Conservation (phyloP, 2,329 filamentous ascomycete species). For the Colletotrichum navitas region DNA sequence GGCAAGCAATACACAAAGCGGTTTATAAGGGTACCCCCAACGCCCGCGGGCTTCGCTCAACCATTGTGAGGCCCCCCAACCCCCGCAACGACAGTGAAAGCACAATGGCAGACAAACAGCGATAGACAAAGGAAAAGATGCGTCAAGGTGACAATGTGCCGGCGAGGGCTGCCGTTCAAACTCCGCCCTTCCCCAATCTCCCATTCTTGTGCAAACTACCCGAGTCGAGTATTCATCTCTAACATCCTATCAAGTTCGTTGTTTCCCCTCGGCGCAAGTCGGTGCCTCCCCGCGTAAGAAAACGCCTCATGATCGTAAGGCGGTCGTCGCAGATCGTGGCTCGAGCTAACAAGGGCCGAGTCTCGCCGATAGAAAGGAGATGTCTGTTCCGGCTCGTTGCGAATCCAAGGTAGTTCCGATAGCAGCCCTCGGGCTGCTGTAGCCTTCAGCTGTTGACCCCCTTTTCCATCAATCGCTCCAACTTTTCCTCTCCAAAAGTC, state of each 20-base stretch:
- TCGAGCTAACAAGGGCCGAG: conserved; percentile 20
- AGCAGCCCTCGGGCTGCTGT: conserved; percentile 26
- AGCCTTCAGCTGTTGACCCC: conserved; percentile 25
- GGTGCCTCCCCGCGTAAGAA: conserved; percentile 24
- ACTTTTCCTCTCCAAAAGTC: conserved; percentile 41
- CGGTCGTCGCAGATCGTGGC: conserved; percentile 36
- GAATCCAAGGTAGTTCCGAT: conserved; percentile 31
- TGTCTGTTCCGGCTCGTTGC: conserved; percentile 27
- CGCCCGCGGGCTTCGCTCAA: conserved; percentile 32
- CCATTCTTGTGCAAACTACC: conserved; percentile 42
- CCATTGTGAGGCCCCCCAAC: conserved; percentile 22
- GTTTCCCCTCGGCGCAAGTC: conserved; percentile 10
- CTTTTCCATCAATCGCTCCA: conserved; percentile 26
- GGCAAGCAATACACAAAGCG: conserved; percentile 42
- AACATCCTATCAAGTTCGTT: conserved; percentile 10
- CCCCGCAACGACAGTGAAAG: conserved; percentile 30
- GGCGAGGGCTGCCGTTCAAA: conserved; percentile 35
- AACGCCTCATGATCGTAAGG: conserved; percentile 30
- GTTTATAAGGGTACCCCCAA: conserved; percentile 40
- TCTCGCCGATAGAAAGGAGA: conserved; percentile 27
- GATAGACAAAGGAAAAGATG: conserved; percentile 35
- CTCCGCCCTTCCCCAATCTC: conserved; percentile 36
- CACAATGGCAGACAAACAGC: conserved; percentile 28
- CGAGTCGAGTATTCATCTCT: conserved; percentile 39
- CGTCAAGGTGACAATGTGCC: conserved; percentile 41